phyloP scores from a whole-genome alignment of 352 stramenopile species.

The Pythium insidiosum region DNA sequence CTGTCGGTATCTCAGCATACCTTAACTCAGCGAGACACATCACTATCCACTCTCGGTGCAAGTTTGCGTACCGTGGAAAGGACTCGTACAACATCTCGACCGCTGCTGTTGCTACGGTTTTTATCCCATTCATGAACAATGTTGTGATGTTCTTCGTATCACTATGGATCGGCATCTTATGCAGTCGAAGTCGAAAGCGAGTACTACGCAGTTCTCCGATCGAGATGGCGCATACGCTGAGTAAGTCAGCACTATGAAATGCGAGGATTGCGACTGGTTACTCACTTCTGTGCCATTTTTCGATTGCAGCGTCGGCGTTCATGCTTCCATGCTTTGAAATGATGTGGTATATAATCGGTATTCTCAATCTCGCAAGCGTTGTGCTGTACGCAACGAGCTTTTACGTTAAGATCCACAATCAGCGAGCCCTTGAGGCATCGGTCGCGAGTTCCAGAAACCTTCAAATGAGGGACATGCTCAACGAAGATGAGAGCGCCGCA shows the following conservation, averaged over 20 bases:
- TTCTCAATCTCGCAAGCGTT: slow-evolving; percentile 39
- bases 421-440: too few relatives aligned
- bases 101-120: slow-evolving; percentile 31
- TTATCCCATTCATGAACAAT: slow-evolving; percentile 61
- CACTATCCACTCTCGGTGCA: slow-evolving; percentile 33
- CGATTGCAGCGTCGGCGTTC: slow-evolving; percentile 56
- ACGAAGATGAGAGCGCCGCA: slow-evolving; percentile 9
- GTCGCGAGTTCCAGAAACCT: too few relatives aligned
- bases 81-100: too few relatives aligned
- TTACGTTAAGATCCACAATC: slow-evolving; percentile 14
- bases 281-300: background rate
- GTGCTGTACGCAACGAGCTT: slow-evolving; percentile 50
- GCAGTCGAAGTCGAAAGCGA: slow-evolving; percentile 65
- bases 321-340: slow-evolving; percentile 84
- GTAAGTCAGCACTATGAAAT: too few relatives aligned
- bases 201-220: slow-evolving; percentile 47
- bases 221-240: slow-evolving; percentile 64
- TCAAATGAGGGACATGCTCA: too few relatives aligned
- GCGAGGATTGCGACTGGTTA: too few relatives aligned
- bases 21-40: slow-evolving; percentile 22
- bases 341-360: slow-evolving; percentile 78
- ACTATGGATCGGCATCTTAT: slow-evolving; percentile 64
- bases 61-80: too few relatives aligned
- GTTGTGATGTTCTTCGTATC: slow-evolving; percentile 62
- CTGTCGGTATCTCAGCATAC: slow-evolving; percentile 23